Evolutionary conservation across 345 rosid genomes (phyloP).

Genomic region (Populus euphratica): DNA sequence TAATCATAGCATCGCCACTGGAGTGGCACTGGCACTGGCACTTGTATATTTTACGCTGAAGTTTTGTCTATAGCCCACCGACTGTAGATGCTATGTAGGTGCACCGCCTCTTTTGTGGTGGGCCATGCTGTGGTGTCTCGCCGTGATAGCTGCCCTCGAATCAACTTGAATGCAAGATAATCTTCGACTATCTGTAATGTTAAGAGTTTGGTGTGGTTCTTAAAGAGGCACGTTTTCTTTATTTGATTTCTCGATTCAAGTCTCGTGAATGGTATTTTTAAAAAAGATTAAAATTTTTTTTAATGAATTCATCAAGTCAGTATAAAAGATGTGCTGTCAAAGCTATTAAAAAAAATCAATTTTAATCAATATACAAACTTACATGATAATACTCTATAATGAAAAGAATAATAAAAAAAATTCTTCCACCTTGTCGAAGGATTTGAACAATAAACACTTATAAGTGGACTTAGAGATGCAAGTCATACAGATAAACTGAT

Average conservation of each 20-base stretch:
- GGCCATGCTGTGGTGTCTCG: not conserved
- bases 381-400: no score
- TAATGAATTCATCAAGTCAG: no score
- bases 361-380: no score
- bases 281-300: no score
- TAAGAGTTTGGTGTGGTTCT: no score
- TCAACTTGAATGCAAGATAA: not conserved
- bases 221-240: no score
- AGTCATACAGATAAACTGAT: not conserved
- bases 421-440: not conserved
- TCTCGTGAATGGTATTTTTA: no score
- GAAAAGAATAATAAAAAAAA: no score
- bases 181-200: not conserved
- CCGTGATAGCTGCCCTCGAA: not conserved
- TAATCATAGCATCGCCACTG: not conserved
- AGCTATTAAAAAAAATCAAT: no score
- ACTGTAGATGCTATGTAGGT: conserved; percentile 8
- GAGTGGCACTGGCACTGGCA: conserved; percentile 17
- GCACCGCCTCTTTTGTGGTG: not conserved
- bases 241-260: no score
- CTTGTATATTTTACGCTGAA: conserved; percentile 15
- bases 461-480: not conserved
- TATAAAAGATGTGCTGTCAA: no score
- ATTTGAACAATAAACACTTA: not conserved
- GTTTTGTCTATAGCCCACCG: not conserved